Evolutionary conservation across 2,329 filamentous ascomycete species (phyloP).

Genomic region (Fusarium setosum): DNA sequence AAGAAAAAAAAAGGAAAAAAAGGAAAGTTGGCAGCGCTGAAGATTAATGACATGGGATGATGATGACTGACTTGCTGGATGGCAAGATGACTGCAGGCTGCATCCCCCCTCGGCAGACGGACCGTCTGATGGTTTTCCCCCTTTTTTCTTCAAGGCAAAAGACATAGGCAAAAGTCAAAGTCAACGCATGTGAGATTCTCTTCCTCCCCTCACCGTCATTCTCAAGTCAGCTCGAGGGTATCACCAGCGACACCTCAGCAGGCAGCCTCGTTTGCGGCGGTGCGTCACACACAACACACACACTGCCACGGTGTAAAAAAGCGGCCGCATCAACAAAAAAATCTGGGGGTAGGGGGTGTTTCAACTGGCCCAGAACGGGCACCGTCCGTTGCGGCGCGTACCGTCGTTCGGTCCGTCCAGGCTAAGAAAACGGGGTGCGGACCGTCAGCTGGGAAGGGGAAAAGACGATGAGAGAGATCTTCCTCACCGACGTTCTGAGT

Average conservation of each 20-base stretch:
- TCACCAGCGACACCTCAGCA: constrained; percentile 20
- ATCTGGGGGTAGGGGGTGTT: constrained; percentile 5
- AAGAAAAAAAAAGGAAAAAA: too few species aligned
- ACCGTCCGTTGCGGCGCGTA: not conserved
- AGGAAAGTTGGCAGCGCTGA: not conserved
- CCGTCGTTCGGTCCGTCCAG: too few species aligned
- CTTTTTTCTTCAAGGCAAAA: too few species aligned
- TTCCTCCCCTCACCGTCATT: constrained; percentile 5
- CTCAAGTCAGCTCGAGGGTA: constrained; percentile 5
- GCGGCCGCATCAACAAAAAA: constrained; percentile 5
- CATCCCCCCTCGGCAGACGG: not conserved
- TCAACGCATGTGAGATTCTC: constrained; percentile 17
- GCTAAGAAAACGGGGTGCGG: too few species aligned
- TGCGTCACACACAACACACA: constrained; percentile 18
- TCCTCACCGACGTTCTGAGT: constrained; percentile 30
- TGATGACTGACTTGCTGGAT: too few species aligned
- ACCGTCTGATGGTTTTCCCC: not conserved
- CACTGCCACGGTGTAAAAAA: constrained; percentile 17
- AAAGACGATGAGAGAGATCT: too few species aligned
- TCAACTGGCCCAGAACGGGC: too few species aligned
- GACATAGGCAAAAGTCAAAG: too few species aligned
- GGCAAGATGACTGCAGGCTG: constrained; percentile 31
- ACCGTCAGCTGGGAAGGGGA: constrained; percentile 6
- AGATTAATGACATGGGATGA: not conserved
- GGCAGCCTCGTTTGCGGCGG: constrained; percentile 25